Conservation (phyloP, 2,329 filamentous ascomycete genomes). For the Epichloe elymi region DNA sequence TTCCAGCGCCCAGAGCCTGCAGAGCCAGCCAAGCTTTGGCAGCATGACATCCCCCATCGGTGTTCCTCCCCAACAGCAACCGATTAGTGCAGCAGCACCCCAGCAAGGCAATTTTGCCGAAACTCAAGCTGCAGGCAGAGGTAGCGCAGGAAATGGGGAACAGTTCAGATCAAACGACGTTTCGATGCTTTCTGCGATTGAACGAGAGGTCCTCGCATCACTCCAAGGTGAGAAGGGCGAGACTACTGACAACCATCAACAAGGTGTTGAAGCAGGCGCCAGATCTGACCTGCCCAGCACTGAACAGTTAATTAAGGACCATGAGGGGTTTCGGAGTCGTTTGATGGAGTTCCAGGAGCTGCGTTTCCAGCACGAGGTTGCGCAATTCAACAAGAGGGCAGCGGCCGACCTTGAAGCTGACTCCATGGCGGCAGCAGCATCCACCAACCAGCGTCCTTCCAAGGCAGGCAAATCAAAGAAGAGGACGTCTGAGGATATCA, state of each 20-base stretch:
- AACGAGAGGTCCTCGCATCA: slow-evolving; percentile 39
- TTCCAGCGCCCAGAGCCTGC: slow-evolving; percentile 86
- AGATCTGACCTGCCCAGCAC: slow-evolving; percentile 36
- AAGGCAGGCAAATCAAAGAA: slow-evolving; percentile 16
- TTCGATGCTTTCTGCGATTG: slow-evolving; percentile 44
- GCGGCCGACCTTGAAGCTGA: not conserved
- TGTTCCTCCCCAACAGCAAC: slow-evolving; percentile 33
- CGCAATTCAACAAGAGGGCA: slow-evolving; percentile 19
- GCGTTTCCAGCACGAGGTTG: slow-evolving; percentile 56
- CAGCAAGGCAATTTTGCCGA: slow-evolving; percentile 57
- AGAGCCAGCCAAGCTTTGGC: slow-evolving; percentile 93
- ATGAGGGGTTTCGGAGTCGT: slow-evolving; percentile 53
- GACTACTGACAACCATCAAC: slow-evolving; percentile 3
- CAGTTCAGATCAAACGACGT: slow-evolving; percentile 61
- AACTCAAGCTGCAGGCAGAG: slow-evolving; percentile 21
- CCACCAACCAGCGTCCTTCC: slow-evolving; percentile 4
- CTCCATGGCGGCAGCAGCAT: not conserved
- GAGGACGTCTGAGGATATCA: slow-evolving; percentile 19
- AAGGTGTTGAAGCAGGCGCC: slow-evolving; percentile 20
- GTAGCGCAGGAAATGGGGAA: slow-evolving; percentile 27
- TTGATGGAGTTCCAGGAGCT: slow-evolving; percentile 74
- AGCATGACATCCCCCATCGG: slow-evolving; percentile 82
- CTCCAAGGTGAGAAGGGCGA: slow-evolving; percentile 10
- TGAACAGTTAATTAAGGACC: slow-evolving; percentile 38
- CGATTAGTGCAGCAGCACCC: slow-evolving; percentile 19